Percentiles rank a stretch among this genome's conserved stretches.
Conservation (phyloP, 2,329 filamentous ascomycete species). For the Pseudogymnoascus sp. region DNA sequence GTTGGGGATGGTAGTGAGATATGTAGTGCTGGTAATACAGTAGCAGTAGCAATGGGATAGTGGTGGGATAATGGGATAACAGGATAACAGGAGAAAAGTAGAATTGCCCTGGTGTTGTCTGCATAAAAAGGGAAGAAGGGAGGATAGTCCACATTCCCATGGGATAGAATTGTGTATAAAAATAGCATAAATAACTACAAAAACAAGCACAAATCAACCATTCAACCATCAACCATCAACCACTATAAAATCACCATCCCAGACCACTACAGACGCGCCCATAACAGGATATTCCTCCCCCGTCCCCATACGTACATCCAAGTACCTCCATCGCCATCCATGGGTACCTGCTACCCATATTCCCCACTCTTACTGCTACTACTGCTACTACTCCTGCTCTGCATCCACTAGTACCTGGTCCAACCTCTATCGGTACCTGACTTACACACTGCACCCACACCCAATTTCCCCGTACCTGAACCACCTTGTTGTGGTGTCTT, state of each 20-base stretch:
- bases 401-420: background rate
- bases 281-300: background rate
- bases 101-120: background rate
- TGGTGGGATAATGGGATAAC: too few relatives aligned
- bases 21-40: background rate
- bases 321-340: background rate
- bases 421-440: constrained; percentile 5
- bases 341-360: background rate
- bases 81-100: background rate
- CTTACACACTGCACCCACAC: background rate
- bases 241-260: background rate
- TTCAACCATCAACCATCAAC: background rate
- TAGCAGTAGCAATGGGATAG: too few relatives aligned
- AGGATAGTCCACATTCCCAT: too few relatives aligned
- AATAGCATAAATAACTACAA: too few relatives aligned
- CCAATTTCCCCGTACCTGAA: background rate
- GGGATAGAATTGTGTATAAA: too few relatives aligned
- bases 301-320: background rate
- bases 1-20: background rate
- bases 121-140: background rate
- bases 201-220: too few relatives aligned
- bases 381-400: too few relatives aligned
- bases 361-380: too few relatives aligned
- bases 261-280: background rate
- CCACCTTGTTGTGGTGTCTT: background rate